These are phyloP conservation scores for Saccharomyces pastorianus DNA, from an alignment of 1,139 yeast species.

Conservation along the genomic window DNA sequence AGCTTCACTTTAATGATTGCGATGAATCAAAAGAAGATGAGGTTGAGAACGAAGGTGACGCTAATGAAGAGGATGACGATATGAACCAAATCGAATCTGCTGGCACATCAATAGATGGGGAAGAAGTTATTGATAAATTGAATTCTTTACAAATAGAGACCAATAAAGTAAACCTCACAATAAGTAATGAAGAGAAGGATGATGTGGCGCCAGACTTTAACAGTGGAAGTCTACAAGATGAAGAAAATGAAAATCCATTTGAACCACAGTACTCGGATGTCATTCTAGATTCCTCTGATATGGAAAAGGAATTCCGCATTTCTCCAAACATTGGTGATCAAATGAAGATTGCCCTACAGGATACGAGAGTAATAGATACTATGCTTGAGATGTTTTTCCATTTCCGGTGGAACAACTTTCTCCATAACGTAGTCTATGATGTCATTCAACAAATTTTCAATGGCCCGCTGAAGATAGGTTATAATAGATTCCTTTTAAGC, in stretches of 20 bases:
- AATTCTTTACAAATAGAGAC: conserved; percentile 14
- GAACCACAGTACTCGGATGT: conserved; percentile 8
- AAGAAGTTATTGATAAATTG: conserved; percentile 11
- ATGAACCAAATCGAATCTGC: conserved; percentile 2
- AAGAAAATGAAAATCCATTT: conserved; percentile 11
- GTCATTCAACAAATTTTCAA: conserved; percentile 92
- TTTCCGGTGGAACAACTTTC: conserved; percentile 95
- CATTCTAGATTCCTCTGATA: conserved; percentile 17
- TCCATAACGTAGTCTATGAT: conserved; percentile 95
- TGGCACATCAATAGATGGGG: conserved; percentile 2
- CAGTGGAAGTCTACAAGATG: conserved; percentile 9
- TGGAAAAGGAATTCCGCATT: conserved; percentile 34
- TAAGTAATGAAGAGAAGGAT: conserved; percentile 7
- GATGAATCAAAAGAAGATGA: background rate
- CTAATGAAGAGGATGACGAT: conserved; percentile 5
- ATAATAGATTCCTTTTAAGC: conserved; percentile 76
- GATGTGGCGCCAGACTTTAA: conserved; percentile 6
- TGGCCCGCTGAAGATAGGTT: conserved; percentile 86
- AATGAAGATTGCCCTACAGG: conserved; percentile 76
- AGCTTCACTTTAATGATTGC: background rate
- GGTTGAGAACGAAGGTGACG: background rate
- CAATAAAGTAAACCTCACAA: background rate
- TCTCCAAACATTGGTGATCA: conserved; percentile 84
- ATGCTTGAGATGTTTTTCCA: conserved; percentile 81
- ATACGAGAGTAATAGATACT: conserved; percentile 68